These are phyloP conservation scores for Rubroboletus satanas DNA, from an alignment of 768 basidiomycete species.

Conservation along the genomic window DNA sequence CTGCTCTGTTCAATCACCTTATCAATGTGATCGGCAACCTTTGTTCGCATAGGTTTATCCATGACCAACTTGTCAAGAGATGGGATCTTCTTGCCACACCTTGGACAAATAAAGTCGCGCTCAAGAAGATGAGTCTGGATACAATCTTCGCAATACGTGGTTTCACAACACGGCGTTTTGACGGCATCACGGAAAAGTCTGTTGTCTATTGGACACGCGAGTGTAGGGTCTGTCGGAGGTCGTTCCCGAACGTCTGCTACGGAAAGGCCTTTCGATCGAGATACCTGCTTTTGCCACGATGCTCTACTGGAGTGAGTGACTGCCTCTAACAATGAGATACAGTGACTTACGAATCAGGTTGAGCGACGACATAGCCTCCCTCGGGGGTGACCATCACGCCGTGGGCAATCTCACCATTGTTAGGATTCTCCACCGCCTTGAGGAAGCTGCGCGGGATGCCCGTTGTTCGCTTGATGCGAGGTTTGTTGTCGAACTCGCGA, in stretches of 20 bases:
- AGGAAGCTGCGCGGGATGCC: constrained; percentile 98
- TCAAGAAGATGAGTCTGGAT: constrained; percentile 92
- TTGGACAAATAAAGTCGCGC: constrained; percentile 91
- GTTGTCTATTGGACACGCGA: constrained; percentile 89
- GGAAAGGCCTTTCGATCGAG: constrained; percentile 74
- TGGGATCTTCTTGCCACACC: constrained; percentile 82
- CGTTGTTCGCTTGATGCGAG: constrained; percentile 95
- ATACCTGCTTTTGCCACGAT: constrained; percentile 92
- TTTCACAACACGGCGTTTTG: constrained; percentile 92
- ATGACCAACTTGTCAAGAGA: constrained; percentile 82
- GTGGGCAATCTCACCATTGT: constrained; percentile 62
- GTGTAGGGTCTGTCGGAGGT: constrained; percentile 68
- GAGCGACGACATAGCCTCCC: constrained; percentile 95
- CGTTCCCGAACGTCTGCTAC: constrained; percentile 88
- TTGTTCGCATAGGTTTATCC: constrained; percentile 77
- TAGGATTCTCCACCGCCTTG: constrained; percentile 90
- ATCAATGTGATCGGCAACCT: constrained; percentile 80
- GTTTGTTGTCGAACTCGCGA: constrained; percentile 89
- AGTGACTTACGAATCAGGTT: constrained; percentile 84
- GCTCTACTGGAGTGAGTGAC: constrained; percentile 46
- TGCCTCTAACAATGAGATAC: background rate
- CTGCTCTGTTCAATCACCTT: constrained; percentile 74
- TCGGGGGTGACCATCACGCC: constrained; percentile 99
- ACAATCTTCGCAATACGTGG: constrained; percentile 93
- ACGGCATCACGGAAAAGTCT: constrained; percentile 92